Conservation (phyloP, 495 filamentous ascomycete species). For the Polyplosphaeria fusca region DNA sequence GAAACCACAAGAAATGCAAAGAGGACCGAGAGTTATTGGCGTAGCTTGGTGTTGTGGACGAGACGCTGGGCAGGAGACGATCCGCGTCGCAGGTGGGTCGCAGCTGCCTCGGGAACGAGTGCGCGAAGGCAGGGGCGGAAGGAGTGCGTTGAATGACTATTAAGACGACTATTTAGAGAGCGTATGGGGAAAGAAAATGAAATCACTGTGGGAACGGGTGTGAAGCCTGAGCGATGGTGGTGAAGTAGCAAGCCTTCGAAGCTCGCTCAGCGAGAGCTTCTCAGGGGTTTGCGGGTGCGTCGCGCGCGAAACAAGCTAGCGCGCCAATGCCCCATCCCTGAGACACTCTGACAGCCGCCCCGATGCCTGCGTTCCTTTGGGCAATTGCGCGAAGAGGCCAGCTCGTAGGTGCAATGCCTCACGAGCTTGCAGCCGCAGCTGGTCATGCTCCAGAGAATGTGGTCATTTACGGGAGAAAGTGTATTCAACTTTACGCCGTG, state of each 20-base stretch:
- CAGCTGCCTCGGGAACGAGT: background rate
- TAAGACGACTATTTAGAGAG: constrained; percentile 1
- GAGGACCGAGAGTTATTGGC: constrained; percentile 1
- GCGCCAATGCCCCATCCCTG: background rate
- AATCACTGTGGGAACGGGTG: constrained; percentile 2
- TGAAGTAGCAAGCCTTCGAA: background rate
- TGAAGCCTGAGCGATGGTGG: constrained; percentile 2
- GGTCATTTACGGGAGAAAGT: too few relatives aligned
- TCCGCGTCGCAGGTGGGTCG: background rate
- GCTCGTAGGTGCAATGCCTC: too few relatives aligned
- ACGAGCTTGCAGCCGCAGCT: too few relatives aligned
- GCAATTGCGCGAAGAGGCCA: background rate
- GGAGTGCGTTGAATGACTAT: constrained; percentile 2
- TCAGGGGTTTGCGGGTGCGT: background rate
- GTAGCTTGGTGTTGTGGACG: background rate
- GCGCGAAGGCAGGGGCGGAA: constrained; percentile 1
- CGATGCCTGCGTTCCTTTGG: background rate
- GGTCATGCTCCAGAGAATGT: too few relatives aligned
- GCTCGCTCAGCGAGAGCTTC: background rate
- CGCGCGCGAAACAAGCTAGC: background rate
- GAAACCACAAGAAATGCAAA: constrained; percentile 16
- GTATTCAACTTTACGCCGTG: too few relatives aligned
- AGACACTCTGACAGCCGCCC: background rate
- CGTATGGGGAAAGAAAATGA: constrained; percentile 4
- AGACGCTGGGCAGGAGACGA: background rate